Base-by-base conservation (phyloP, 1,139 yeast species). In the Pichia sp. region DNA sequence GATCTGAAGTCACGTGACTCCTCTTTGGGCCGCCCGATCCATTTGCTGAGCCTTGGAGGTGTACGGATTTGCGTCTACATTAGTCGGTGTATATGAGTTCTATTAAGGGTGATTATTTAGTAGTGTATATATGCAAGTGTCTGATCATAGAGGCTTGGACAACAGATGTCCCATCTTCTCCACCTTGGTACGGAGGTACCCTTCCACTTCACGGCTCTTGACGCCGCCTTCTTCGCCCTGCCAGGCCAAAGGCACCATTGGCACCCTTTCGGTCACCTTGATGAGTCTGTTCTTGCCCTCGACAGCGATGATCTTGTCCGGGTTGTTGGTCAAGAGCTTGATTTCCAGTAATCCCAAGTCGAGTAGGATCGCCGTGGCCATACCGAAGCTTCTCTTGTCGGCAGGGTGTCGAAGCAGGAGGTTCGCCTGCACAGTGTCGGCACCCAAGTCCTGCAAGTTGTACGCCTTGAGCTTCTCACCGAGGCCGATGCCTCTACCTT, bases 241-340 rank as follows among this genome's bases (percentile, higher is more conserved):
- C 99, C 99, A 94, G 10, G 96, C 91, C 50, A 91, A 74, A 12
- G 99, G 99, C 4, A 93, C 79, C 99, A 94, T 94, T 28, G 99
- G 96, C 3, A 91, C 91, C 55, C 99, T 77, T 65, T 90, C 93
- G 34, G 78, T 76, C 34, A 89, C 96, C 54, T 73, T 75, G 36
- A 89, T 81, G 50, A 78, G 75, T 48, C 83, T 71, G 59, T 87
- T 77, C 57, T 79, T 81, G 34, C 96, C 96, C 67, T 89, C 96
- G 7, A 93, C 97, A 0, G 98, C 98, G 22, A 84, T 79, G 41
- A 94, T 89, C 67, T 94, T 94, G 64, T 93, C 98, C 2, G 99
- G 99, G 63, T 94, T 94, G 62, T 94, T 94, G 3, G 99, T 94
- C 63, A 94, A 72, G 45, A 94, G 72, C 56, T 86, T 80, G 55